Conservation (phyloP, 1,139 yeast species). For the Candida glucosophila region DNA sequence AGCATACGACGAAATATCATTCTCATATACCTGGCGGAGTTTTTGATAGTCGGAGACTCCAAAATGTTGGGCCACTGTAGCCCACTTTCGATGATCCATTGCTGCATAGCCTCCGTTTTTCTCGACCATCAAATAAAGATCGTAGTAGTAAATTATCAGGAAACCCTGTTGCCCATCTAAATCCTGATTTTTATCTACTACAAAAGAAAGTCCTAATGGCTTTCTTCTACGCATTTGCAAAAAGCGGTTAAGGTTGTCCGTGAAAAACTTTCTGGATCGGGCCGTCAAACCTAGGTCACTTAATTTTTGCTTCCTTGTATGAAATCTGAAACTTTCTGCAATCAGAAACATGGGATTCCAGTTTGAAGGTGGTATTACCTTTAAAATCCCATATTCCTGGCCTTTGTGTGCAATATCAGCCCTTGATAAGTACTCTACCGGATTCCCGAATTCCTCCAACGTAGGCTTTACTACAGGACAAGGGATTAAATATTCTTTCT, state of each 20-base stretch:
- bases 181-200: constrained; percentile 4
- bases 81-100: constrained; percentile 24
- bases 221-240: constrained; percentile 35
- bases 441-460: constrained; percentile 47
- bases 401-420: constrained; percentile 46
- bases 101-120: constrained; percentile 15
- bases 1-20: constrained; percentile 35
- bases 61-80: constrained; percentile 18
- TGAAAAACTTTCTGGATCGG: constrained; percentile 54
- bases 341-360: constrained; percentile 51
- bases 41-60: constrained; percentile 10
- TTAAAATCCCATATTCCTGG: constrained; percentile 51
- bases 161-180: constrained; percentile 22
- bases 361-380: constrained; percentile 51
- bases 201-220: constrained; percentile 19
- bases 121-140: constrained; percentile 41
- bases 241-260: constrained; percentile 51
- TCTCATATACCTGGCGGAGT: constrained; percentile 25
- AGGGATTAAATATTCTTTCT: constrained; percentile 20
- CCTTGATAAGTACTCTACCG: constrained; percentile 52
- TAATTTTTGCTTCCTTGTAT: constrained; percentile 56
- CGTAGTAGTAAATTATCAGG: constrained; percentile 44
- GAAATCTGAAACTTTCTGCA: constrained; percentile 48
- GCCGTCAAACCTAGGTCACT: constrained; percentile 57
- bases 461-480: constrained; percentile 56